A percentile compares a stretch with the other conserved stretches of the same genome.
Evolutionary conservation across 108 stramenopile species (phyloP).

Genomic region (Pelagomonas calceolata): DNA sequence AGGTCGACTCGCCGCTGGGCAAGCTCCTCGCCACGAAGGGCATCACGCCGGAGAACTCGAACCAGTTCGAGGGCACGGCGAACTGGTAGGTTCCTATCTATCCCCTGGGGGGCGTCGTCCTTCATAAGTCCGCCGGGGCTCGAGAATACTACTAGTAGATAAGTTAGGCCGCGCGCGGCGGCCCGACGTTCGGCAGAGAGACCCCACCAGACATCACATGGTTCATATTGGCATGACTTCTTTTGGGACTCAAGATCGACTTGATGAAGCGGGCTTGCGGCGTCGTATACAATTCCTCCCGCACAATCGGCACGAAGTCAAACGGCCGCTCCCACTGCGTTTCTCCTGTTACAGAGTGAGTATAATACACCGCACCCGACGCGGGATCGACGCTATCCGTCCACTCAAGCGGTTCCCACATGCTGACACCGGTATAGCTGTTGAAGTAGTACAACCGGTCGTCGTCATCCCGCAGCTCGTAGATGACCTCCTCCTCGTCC

Average conservation of each 20-base stretch:
- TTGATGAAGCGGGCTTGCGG: slow-evolving; percentile 25
- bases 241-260: slow-evolving; percentile 24
- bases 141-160: no score
- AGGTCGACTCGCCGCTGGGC: slow-evolving; percentile 70
- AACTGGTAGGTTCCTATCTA: slow-evolving; percentile 51
- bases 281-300: slow-evolving; percentile 25
- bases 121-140: no score
- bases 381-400: slow-evolving; percentile 24
- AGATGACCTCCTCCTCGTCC: slow-evolving; percentile 19
- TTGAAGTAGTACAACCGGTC: slow-evolving; percentile 26
- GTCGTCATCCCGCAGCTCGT: slow-evolving; percentile 28
- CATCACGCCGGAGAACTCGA: slow-evolving; percentile 74
- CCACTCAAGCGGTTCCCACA: slow-evolving; percentile 35
- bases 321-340: slow-evolving; percentile 32
- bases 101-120: no score
- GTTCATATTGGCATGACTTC: slow-evolving; percentile 6
- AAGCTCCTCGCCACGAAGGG: slow-evolving; percentile 66
- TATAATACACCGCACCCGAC: slow-evolving; percentile 23
- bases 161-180: no score
- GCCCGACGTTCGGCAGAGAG: no score
- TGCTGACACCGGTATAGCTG: slow-evolving; percentile 19
- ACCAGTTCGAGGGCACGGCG: slow-evolving; percentile 74
- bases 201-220: no score
- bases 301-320: slow-evolving; percentile 27
- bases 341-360: slow-evolving; percentile 25